phyloP scores from a whole-genome alignment of 306 rosid species.

The Casuarina equisetifolia region DNA sequence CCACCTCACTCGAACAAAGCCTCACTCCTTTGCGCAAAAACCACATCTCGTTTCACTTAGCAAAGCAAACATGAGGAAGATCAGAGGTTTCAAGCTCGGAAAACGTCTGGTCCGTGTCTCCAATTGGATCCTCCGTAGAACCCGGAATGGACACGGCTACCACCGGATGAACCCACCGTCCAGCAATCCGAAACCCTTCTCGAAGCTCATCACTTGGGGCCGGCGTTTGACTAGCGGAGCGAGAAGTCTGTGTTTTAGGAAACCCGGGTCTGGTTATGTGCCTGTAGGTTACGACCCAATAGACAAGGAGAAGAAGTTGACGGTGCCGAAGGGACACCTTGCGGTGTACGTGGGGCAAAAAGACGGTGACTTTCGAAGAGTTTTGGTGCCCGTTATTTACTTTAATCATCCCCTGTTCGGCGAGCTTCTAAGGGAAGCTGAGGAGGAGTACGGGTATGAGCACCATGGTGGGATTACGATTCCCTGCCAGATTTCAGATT shows the following conservation, averaged over 20 bases:
- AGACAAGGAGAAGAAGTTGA: neutral
- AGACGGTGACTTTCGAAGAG: conserved; percentile 70
- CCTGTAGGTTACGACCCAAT: conserved; percentile 43
- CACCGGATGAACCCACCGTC: conserved; percentile 12
- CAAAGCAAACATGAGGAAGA: conserved; percentile 36
- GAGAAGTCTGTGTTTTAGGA: conserved; percentile 40
- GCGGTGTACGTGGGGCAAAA: conserved; percentile 87
- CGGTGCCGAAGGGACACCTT: conserved; percentile 82
- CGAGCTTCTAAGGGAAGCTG: conserved; percentile 66
- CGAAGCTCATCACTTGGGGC: conserved; percentile 62
- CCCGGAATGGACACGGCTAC: conserved; percentile 34
- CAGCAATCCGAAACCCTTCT: conserved; percentile 18
- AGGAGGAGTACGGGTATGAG: conserved; percentile 67
- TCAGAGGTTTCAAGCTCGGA: conserved; percentile 66
- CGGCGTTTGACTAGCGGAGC: conserved; percentile 50
- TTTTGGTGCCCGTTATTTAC: conserved; percentile 85
- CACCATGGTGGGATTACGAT: conserved; percentile 87
- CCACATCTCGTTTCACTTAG: neutral
- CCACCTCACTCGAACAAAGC: neutral
- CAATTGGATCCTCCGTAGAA: conserved; percentile 40
- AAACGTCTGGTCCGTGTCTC: conserved; percentile 47
- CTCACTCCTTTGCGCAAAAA: neutral
- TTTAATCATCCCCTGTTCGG: conserved; percentile 86
- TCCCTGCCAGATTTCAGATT: conserved; percentile 73
- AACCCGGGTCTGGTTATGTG: conserved; percentile 36